phyloP scores from a whole-genome alignment of 2,329 filamentous ascomycete genomes.

The Tolypocladium pustulatum region DNA sequence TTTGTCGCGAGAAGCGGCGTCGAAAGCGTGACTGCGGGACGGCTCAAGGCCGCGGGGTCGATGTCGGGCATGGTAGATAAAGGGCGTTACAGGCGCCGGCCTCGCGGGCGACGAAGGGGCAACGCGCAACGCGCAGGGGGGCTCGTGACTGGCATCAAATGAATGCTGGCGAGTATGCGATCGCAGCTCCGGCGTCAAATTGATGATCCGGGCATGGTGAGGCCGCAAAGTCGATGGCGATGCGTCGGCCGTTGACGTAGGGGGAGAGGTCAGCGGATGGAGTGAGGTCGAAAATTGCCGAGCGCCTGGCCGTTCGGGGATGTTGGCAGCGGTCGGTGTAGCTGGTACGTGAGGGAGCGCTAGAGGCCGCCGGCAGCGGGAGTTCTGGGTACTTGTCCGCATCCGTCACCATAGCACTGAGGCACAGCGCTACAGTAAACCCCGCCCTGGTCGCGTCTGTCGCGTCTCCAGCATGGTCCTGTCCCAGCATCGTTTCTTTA shows the following conservation, averaged over 20 bases:
- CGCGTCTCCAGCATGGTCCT: slow-evolving; percentile 16
- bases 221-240: slow-evolving; percentile 29
- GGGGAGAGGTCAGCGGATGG: slow-evolving; percentile 17
- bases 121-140: slow-evolving; percentile 31
- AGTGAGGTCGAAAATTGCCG: slow-evolving; percentile 23
- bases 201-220: slow-evolving; percentile 34
- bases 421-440: neutral
- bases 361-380: neutral
- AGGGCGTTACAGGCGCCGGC: slow-evolving; percentile 17
- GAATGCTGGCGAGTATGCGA: slow-evolving; percentile 28
- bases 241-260: slow-evolving; percentile 12
- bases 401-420: slow-evolving; percentile 7
- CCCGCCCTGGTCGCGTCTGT: slow-evolving; percentile 11
- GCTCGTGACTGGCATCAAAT: slow-evolving; percentile 34
- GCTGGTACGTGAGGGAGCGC: neutral
- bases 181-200: slow-evolving; percentile 25
- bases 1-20: slow-evolving; percentile 50
- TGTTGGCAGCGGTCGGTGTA: neutral
- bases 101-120: slow-evolving; percentile 37
- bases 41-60: slow-evolving; percentile 58
- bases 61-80: slow-evolving; percentile 51
- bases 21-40: slow-evolving; percentile 45
- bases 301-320: slow-evolving; percentile 10
- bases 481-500: neutral
- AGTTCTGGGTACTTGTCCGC: slow-evolving; percentile 11